A percentile compares a stretch with the other conserved stretches of the same genome.
These are phyloP conservation scores for Volvariella surrecta DNA, from an alignment of 1,284 basidiomycete genomes.

Conservation along the genomic window DNA sequence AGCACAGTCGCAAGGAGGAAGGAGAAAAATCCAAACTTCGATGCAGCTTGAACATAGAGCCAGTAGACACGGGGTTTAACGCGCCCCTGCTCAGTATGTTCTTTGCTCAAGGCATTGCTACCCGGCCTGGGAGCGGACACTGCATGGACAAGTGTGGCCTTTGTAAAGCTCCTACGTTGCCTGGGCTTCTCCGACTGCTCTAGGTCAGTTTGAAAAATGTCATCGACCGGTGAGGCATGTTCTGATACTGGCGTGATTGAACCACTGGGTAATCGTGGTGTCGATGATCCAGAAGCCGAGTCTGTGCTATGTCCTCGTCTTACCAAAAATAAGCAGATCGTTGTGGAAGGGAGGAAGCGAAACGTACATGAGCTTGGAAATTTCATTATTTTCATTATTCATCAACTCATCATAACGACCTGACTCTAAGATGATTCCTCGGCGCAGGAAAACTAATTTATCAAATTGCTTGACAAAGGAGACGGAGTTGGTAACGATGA, in stretches of 20 bases:
- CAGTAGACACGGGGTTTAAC: slow-evolving; percentile 77
- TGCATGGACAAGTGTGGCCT: slow-evolving; percentile 34
- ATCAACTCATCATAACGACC: slow-evolving; percentile 65
- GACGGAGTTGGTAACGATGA: slow-evolving; percentile 88
- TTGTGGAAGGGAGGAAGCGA: background rate
- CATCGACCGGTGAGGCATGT: slow-evolving; percentile 5
- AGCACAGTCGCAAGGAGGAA: slow-evolving; percentile 55
- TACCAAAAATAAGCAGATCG: slow-evolving; percentile 4
- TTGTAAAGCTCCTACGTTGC: slow-evolving; percentile 39
- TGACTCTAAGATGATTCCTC: slow-evolving; percentile 78
- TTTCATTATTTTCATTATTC: slow-evolving; percentile 56
- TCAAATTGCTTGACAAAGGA: slow-evolving; percentile 80
- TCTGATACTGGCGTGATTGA: slow-evolving; percentile 28
- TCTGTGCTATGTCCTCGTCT: slow-evolving; percentile 37
- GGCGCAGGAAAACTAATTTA: slow-evolving; percentile 71
- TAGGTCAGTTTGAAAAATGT: slow-evolving; percentile 15
- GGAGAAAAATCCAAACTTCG: slow-evolving; percentile 57
- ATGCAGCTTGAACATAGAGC: slow-evolving; percentile 76
- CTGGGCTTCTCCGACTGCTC: slow-evolving; percentile 37
- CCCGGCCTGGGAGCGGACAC: slow-evolving; percentile 28
- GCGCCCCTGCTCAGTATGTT: slow-evolving; percentile 76
- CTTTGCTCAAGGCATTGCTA: slow-evolving; percentile 51
- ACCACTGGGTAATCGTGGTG: slow-evolving; percentile 39
- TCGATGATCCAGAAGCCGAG: slow-evolving; percentile 42
- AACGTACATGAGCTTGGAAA: slow-evolving; percentile 77